These are phyloP conservation scores for Sphaerulina musiva DNA, from an alignment of 2,329 filamentous ascomycete genomes.

Conservation along the genomic window DNA sequence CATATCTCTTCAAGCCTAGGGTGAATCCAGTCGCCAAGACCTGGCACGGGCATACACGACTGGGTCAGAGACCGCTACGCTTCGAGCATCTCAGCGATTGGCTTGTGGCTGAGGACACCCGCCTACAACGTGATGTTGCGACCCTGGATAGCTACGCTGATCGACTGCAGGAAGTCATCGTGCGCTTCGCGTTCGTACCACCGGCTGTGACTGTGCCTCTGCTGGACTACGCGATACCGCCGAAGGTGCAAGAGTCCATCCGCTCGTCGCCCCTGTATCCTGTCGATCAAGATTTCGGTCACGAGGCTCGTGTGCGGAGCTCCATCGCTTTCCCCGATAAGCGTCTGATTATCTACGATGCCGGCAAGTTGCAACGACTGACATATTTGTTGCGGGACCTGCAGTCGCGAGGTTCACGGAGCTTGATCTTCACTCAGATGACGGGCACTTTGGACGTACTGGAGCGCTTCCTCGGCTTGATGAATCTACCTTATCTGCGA, in stretches of 20 bases:
- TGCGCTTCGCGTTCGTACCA: conserved; percentile 87
- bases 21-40: conserved; percentile 10
- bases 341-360: conserved; percentile 92
- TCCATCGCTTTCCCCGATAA: conserved; percentile 97
- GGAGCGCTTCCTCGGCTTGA: conserved; percentile 95
- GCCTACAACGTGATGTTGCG: conserved; percentile 37
- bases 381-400: conserved; percentile 79
- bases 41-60: conserved; percentile 20
- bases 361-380: conserved; percentile 87
- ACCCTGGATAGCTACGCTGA: conserved; percentile 67
- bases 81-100: conserved; percentile 28
- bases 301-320: conserved; percentile 83
- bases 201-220: conserved; percentile 70
- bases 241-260: conserved; percentile 23
- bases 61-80: conserved; percentile 20
- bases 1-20: conserved; percentile 18
- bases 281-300: conserved; percentile 70
- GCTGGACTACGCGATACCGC: conserved; percentile 25
- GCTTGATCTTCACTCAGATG: conserved; percentile 99
- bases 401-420: conserved; percentile 84
- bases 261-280: conserved; percentile 25
- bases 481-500: conserved; percentile 92
- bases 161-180: conserved; percentile 65
- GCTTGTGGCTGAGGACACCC: conserved; percentile 18
- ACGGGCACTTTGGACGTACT: conserved; percentile 96